Conservation (phyloP, 2,329 filamentous ascomycete species). For the Berkeleyomyces basicola region DNA sequence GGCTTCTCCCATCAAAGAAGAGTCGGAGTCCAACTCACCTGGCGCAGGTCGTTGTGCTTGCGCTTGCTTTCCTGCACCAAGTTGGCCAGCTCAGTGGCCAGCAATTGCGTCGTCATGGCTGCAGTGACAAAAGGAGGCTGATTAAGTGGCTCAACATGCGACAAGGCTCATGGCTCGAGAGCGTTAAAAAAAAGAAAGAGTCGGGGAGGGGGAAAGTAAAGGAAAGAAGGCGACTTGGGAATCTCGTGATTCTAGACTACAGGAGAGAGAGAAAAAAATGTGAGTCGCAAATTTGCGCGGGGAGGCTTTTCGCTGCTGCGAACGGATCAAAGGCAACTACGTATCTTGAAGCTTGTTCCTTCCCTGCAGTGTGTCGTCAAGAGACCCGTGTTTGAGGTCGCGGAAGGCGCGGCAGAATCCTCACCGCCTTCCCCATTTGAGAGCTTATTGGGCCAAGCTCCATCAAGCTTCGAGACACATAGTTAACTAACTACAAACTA, state of each 20-base stretch:
- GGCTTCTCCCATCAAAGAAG: not conserved
- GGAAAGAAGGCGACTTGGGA: not conserved
- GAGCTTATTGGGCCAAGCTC: not conserved
- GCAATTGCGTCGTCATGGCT: constrained; percentile 74
- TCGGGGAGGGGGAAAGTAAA: not conserved
- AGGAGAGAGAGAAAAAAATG: not conserved
- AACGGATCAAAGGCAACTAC: not conserved
- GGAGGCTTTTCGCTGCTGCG: not conserved
- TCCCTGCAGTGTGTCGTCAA: not conserved
- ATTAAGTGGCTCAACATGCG: constrained; percentile 2
- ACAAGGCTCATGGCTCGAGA: not conserved
- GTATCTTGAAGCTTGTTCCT: constrained; percentile 1
- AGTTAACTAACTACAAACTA: not conserved
- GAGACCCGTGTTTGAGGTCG: not conserved
- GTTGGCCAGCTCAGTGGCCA: constrained; percentile 74
- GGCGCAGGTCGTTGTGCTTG: constrained; percentile 78
- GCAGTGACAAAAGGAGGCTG: not conserved
- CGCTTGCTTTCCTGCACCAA: constrained; percentile 91
- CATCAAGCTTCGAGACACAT: not conserved
- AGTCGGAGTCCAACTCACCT: constrained; percentile 33
- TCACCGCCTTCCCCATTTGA: constrained; percentile 6
- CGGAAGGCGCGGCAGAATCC: constrained; percentile 8
- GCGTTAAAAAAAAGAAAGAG: not conserved
- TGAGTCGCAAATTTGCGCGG: not conserved
- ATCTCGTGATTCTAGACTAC: not conserved